These are phyloP conservation scores for Syncephalastrum contaminatum DNA, from an alignment of 371 early-diverging fungal genomes.

Conservation along the genomic window DNA sequence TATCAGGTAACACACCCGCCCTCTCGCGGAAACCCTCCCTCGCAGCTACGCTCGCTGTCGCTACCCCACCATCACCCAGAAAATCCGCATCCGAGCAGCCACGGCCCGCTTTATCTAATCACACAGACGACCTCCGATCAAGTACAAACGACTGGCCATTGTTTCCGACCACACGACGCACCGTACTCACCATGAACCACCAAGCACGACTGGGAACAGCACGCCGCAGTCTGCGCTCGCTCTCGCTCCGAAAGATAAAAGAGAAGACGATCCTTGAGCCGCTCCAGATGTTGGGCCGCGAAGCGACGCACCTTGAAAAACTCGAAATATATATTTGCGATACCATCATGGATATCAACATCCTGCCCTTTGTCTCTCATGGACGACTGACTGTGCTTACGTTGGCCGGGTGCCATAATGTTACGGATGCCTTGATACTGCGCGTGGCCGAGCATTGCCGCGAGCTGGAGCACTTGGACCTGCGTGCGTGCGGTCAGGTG, in stretches of 20 bases:
- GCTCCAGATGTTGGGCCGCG: slow-evolving; percentile 20
- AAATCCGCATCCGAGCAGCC: neutral
- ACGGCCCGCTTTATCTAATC: neutral
- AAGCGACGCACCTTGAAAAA: slow-evolving; percentile 19
- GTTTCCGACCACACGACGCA: neutral
- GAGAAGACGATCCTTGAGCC: slow-evolving; percentile 33
- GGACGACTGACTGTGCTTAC: slow-evolving; percentile 46
- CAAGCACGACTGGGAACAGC: neutral
- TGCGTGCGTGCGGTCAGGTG: slow-evolving; percentile 57
- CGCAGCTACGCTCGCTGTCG: slow-evolving; percentile 16
- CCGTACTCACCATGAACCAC: neutral
- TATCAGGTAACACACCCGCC: neutral
- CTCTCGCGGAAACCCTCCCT: neutral
- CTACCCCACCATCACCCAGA: slow-evolving; percentile 2
- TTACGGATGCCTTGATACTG: slow-evolving; percentile 51
- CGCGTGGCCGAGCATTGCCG: slow-evolving; percentile 47
- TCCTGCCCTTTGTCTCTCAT: slow-evolving; percentile 32
- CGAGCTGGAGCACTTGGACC: slow-evolving; percentile 47
- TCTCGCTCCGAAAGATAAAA: slow-evolving; percentile 41
- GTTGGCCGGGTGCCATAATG: slow-evolving; percentile 55
- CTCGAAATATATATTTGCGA: slow-evolving; percentile 59
- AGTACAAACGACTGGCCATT: no score
- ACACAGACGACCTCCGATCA: no score
- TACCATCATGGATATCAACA: slow-evolving; percentile 39
- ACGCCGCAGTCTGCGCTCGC: slow-evolving; percentile 24